phyloP scores from a whole-genome alignment of 2,329 filamentous ascomycete species.

The Didymella exigua region DNA sequence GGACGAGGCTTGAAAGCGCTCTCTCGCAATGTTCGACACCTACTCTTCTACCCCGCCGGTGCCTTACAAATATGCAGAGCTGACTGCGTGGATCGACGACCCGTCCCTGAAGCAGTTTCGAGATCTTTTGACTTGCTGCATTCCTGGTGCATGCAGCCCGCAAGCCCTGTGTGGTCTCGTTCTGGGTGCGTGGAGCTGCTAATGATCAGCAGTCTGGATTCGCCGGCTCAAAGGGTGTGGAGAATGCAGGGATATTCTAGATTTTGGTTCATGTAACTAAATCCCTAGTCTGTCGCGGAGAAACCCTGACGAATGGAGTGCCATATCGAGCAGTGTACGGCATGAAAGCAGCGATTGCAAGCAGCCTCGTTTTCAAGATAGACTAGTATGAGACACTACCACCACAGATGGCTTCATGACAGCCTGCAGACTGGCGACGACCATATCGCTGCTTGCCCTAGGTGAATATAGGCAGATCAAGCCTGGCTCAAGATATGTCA shows the following conservation, averaged over 20 bases:
- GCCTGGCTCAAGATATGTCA: not conserved
- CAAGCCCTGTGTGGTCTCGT: not conserved
- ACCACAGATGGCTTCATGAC: not conserved
- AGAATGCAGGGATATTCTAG: conserved; percentile 15
- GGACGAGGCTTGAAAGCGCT: conserved; percentile 9
- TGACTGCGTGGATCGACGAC: conserved; percentile 1
- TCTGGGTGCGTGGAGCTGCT: conserved; percentile 5
- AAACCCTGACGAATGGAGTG: conserved; percentile 8
- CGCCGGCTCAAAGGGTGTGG: conserved; percentile 14
- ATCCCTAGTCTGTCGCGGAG: conserved; percentile 10
- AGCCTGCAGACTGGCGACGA: not conserved
- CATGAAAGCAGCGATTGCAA: not conserved
- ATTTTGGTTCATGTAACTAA: conserved; percentile 12
- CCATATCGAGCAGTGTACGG: conserved; percentile 4
- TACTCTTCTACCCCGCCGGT: conserved; percentile 8
- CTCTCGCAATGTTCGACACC: not conserved
- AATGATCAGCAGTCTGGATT: conserved; percentile 17
- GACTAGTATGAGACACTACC: not conserved
- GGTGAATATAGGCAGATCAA: not conserved
- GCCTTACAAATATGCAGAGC: conserved; percentile 13
- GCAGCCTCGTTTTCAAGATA: not conserved
- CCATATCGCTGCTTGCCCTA: not conserved
- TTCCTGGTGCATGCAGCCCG: conserved; percentile 1
- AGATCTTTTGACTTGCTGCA: conserved; percentile 8
- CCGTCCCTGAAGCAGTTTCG: conserved; percentile 2